Conservation (phyloP, 2,329 filamentous ascomycete species). For the Nemania diffusa region DNA sequence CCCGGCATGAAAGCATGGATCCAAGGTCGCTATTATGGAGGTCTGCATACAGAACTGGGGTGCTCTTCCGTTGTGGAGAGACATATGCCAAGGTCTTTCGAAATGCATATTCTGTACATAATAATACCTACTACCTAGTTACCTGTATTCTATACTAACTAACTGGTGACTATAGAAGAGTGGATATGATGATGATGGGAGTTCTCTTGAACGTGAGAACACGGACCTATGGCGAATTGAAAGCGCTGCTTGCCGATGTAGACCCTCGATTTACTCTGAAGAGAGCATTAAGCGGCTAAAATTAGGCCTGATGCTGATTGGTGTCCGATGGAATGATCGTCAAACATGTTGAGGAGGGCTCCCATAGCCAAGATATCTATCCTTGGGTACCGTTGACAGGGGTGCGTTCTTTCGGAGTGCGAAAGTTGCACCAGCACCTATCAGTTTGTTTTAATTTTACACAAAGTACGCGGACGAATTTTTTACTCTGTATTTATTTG, state of each 20-base stretch:
- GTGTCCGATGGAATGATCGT: conserved; percentile 10
- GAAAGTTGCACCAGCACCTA: neutral
- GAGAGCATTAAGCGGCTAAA: conserved; percentile 12
- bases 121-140: too few species aligned
- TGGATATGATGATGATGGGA: conserved; percentile 17
- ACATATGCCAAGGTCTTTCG: conserved; percentile 10
- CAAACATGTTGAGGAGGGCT: neutral
- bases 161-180: neutral
- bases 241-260: conserved; percentile 6
- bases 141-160: neutral
- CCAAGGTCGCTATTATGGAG: conserved; percentile 34
- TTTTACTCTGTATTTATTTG: neutral
- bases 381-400: neutral
- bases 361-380: neutral
- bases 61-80: conserved; percentile 18
- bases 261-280: conserved; percentile 17
- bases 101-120: neutral
- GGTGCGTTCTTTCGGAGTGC: neutral
- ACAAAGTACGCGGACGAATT: neutral
- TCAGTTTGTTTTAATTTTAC: neutral
- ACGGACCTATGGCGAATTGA: conserved; percentile 12
- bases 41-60: conserved; percentile 20
- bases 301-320: conserved; percentile 15
- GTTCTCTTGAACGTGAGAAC: conserved; percentile 24
- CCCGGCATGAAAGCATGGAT: conserved; percentile 16